Percentiles rank a stretch among this genome's conserved stretches.
phyloP scores from a whole-genome alignment of 2,329 filamentous ascomycete species.

The Beauveria varroae region DNA sequence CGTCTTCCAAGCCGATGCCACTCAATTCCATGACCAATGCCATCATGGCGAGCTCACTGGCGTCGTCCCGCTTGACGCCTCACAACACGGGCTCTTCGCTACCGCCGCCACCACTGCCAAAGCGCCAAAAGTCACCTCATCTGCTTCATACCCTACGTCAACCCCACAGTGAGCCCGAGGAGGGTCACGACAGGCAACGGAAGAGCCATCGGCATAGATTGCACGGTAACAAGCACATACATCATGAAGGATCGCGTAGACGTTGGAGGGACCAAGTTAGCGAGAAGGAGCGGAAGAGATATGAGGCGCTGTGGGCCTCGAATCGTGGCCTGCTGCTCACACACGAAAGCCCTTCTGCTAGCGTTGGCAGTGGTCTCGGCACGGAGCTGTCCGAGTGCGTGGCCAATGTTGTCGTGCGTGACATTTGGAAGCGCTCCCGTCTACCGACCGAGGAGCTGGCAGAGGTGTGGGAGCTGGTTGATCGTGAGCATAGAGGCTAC shows the following conservation, averaged over 20 bases:
- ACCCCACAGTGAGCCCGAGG: constrained; percentile 39
- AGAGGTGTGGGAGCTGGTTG: constrained; percentile 72
- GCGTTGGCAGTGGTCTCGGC: constrained; percentile 14
- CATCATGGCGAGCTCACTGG: constrained; percentile 68
- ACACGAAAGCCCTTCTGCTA: constrained; percentile 12
- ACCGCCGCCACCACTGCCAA: constrained; percentile 29
- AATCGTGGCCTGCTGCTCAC: constrained; percentile 56
- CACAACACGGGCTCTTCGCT: constrained; percentile 31
- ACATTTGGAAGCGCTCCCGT: constrained; percentile 68
- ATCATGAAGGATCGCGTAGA: constrained; percentile 67
- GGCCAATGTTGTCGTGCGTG: constrained; percentile 59
- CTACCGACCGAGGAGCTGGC: constrained; percentile 61
- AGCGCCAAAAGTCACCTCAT: constrained; percentile 40
- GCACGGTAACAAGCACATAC: constrained; percentile 54
- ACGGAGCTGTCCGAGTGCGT: constrained; percentile 43
- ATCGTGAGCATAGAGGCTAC: constrained; percentile 44
- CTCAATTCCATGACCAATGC: constrained; percentile 63
- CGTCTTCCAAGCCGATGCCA: constrained; percentile 35
- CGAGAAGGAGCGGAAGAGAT: constrained; percentile 65
- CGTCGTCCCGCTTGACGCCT: constrained; percentile 49
- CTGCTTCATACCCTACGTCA: constrained; percentile 62
- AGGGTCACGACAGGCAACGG: constrained; percentile 46
- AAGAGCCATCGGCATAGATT: constrained; percentile 46
- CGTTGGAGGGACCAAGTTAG: constrained; percentile 73
- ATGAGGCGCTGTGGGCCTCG: constrained; percentile 79